A percentile compares a stretch with the other conserved stretches of the same genome.
phyloP scores from a whole-genome alignment of 2,329 filamentous ascomycete species.

The Clarireedia monteithiana region DNA sequence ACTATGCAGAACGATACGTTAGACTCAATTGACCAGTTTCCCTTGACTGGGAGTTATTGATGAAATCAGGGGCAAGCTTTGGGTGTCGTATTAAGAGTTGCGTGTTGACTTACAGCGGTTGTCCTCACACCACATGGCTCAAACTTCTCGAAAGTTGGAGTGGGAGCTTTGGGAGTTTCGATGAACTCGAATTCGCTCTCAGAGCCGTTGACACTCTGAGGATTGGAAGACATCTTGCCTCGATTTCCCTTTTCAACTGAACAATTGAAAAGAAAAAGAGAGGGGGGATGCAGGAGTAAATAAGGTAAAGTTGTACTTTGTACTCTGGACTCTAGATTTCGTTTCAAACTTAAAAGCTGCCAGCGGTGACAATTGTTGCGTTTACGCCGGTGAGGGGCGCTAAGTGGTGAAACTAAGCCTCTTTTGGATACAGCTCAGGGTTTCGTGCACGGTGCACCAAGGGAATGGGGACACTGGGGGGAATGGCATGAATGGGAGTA shows the following conservation, averaged over 20 bases:
- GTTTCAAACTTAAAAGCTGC: neutral
- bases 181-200: slow-evolving; percentile 58
- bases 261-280: slow-evolving; percentile 10
- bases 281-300: slow-evolving; percentile 4
- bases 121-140: slow-evolving; percentile 49
- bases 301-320: neutral
- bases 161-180: slow-evolving; percentile 45
- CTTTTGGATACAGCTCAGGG: neutral
- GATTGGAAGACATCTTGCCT: slow-evolving; percentile 39
- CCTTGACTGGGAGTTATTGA: neutral
- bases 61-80: neutral
- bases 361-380: neutral
- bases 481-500: too few species aligned
- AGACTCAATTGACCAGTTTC: slow-evolving; percentile 23
- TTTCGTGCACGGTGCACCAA: too few species aligned
- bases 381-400: neutral
- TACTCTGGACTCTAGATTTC: neutral
- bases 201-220: slow-evolving; percentile 40
- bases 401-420: neutral
- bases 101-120: slow-evolving; percentile 39
- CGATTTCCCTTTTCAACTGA: slow-evolving; percentile 16
- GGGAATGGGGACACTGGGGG: too few species aligned
- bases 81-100: neutral
- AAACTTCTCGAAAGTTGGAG: slow-evolving; percentile 42
- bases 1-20: slow-evolving; percentile 43